Evolutionary conservation across 225 moss, liverwort and hornwort genomes (phyloP).

Genomic region (Bryoerythrophyllum caledonicum): DNA sequence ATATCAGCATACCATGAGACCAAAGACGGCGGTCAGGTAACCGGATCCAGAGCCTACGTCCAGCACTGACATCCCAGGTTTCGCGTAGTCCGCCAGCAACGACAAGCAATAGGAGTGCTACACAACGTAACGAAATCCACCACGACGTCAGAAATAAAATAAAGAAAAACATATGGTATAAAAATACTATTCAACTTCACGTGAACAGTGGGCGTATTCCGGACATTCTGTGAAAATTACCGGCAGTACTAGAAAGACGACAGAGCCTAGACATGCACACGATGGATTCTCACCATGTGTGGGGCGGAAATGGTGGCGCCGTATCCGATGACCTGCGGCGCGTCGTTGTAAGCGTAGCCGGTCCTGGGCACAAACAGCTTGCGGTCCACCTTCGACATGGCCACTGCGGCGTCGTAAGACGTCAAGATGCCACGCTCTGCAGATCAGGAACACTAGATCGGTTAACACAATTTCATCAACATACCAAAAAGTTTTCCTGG

Average conservation of each 20-base stretch:
- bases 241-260: neutral
- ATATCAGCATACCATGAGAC: slow-evolving; percentile 55
- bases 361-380: slow-evolving; percentile 75
- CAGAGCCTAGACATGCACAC: neutral
- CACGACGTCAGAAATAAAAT: no score
- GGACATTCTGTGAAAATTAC: no score
- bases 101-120: slow-evolving; percentile 93
- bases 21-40: slow-evolving; percentile 90
- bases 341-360: slow-evolving; percentile 83
- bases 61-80: slow-evolving; percentile 85
- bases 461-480: no score
- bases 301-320: slow-evolving; percentile 91
- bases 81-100: slow-evolving; percentile 68
- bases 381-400: slow-evolving; percentile 88
- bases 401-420: slow-evolving; percentile 70
- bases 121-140: slow-evolving; percentile 14
- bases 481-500: no score
- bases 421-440: slow-evolving; percentile 80
- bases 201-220: slow-evolving; percentile 27
- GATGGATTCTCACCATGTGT: slow-evolving; percentile 61
- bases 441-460: slow-evolving; percentile 5
- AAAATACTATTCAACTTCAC: neutral
- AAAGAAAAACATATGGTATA: neutral
- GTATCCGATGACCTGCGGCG: slow-evolving; percentile 79
- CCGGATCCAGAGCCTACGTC: slow-evolving; percentile 95